Base-by-base conservation (phyloP, 78 protist species). In the Paratrimastix pyriformis region DNA sequence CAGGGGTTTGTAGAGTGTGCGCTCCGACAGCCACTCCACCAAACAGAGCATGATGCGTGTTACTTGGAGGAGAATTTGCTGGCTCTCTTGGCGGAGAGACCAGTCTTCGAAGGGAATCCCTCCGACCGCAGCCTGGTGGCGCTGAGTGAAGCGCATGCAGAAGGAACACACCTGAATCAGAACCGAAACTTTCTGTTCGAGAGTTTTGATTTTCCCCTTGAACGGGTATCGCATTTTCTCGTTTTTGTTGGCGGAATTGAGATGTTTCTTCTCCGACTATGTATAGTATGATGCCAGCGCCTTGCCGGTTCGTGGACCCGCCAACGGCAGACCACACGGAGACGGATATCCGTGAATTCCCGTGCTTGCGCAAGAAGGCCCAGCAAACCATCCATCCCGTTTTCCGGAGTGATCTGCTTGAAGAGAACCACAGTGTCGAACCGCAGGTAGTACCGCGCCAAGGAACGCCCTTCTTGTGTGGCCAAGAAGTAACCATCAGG, bases 371-470 rank as follows among this genome's bases (percentile, higher is more conserved):
- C 3, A n/a, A 80, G 37, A 21, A 65, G 29, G 26, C 21, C 38
- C 39, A 80, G 46, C 29, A 80, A 3, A 45, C 7, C 75, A 8
- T 62, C 21, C 29, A 62, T 11, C 13, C n/a, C 11, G 3, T 13
- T 1, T 4, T 2, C 30, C 32, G 38, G 60, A 39, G 3, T 4
- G 33, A 2, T 9, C 1, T 68, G 11, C 32, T 77, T 44, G 26
- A 77, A 52, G 30, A n/a, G 29, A 8, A 33, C 11, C 74, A 82
- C 55, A 24, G 83, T 80, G 32, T 70, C 82, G 54, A 71, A 80
- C 11, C 75, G 1, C 24, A 82, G 30, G 77, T 82, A 82, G 54
- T 37, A 79, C 33, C 75, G 3, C 39, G 86, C 74, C 86, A 82
- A 75, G 32, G 1, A 1, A 1, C 26, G 26, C 37, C 86, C 86